Evolutionary conservation across 176 grass and related monocot genomes (phyloP).

Genomic region (Oryza glaberrima): DNA sequence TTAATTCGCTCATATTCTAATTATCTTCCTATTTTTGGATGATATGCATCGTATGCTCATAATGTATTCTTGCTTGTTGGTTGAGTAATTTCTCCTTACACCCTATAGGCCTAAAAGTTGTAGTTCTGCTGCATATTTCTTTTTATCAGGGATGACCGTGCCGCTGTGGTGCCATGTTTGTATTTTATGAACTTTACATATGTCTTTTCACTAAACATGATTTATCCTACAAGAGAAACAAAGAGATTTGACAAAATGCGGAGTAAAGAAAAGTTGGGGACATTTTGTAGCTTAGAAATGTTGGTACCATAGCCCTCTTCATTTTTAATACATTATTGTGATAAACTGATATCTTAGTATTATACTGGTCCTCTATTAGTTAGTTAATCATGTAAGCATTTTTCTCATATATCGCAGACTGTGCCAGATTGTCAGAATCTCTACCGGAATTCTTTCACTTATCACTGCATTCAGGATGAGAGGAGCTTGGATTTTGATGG

Average conservation of each 20-base stretch:
- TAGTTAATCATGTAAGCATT: constrained; percentile 21
- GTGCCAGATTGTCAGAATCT: constrained; percentile 69
- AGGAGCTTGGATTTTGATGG: constrained; percentile 68
- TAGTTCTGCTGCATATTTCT: not conserved
- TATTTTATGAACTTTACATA: constrained; percentile 8
- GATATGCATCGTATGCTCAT: constrained; percentile 15
- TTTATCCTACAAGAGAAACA: not conserved
- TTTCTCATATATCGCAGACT: constrained; percentile 51
- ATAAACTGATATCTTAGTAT: constrained; percentile 21
- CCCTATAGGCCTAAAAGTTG: constrained; percentile 1
- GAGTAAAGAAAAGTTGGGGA: not conserved
- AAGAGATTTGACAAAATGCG: not conserved
- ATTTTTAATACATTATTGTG: constrained; percentile 24
- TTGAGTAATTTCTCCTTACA: constrained; percentile 27
- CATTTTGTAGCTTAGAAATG: not conserved
- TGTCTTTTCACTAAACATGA: not conserved
- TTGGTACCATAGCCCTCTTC: not conserved
- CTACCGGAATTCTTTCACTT: constrained; percentile 61
- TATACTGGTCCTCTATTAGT: not conserved
- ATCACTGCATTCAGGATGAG: constrained; percentile 60
- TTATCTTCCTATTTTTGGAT: constrained; percentile 16
- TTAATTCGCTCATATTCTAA: not conserved
- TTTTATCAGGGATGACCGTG: not conserved
- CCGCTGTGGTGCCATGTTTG: not conserved
- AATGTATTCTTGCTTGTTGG: constrained; percentile 1